Conservation (phyloP, 83 land plant species). For the Isoetes engelmannii region DNA sequence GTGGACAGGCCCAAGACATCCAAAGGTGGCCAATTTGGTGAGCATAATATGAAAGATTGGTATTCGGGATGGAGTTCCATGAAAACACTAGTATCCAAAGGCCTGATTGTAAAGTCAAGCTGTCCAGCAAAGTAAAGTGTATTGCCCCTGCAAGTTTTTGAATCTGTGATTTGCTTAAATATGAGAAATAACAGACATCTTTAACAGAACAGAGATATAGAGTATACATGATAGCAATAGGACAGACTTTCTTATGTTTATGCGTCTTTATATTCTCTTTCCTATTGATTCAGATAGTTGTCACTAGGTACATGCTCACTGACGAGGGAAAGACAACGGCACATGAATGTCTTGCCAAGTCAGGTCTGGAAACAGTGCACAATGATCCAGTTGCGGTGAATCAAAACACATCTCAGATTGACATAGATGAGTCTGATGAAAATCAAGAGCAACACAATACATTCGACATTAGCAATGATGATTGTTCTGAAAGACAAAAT, state of each 20-base stretch:
- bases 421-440: too few species aligned
- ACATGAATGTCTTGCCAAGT: slow-evolving; percentile 58
- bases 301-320: slow-evolving; percentile 74
- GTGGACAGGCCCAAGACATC: slow-evolving; percentile 46
- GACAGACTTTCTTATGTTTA: neutral
- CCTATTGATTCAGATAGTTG: too few species aligned
- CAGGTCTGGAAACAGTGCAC: slow-evolving; percentile 35
- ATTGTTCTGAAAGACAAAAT: too few species aligned
- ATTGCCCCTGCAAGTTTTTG: too few species aligned
- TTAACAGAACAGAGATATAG: neutral
- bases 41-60: slow-evolving; percentile 55
- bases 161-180: too few species aligned
- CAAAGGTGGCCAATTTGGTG: slow-evolving; percentile 53
- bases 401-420: too few species aligned
- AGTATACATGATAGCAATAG: neutral
- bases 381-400: too few species aligned
- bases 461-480: too few species aligned
- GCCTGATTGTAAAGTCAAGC: slow-evolving; percentile 79
- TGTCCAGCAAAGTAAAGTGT: slow-evolving; percentile 75
- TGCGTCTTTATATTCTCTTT: too few species aligned
- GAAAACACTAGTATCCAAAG: slow-evolving; percentile 73
- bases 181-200: neutral
- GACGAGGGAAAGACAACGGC: slow-evolving; percentile 66
- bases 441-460: too few species aligned
- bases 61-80: slow-evolving; percentile 95